phyloP scores from a whole-genome alignment of 331 rosid genomes.

The Spiraea crenata region DNA sequence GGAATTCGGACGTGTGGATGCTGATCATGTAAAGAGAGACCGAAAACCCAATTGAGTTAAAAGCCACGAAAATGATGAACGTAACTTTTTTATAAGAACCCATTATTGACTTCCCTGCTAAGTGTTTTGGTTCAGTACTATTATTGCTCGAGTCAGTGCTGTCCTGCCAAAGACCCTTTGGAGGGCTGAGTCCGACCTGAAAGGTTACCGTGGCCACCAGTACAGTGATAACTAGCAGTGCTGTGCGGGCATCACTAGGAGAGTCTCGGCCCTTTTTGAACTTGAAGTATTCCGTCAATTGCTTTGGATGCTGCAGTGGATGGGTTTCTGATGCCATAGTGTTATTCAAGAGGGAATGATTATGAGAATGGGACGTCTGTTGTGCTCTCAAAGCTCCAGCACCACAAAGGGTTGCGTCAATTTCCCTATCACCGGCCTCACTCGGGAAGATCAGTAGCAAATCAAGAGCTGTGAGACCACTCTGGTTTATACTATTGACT shows the following conservation, averaged over 20 bases:
- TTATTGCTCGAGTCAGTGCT: not conserved
- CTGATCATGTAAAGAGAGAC: constrained; percentile 28
- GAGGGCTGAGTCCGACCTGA: constrained; percentile 34
- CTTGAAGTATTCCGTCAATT: constrained; percentile 27
- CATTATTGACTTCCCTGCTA: constrained; percentile 20
- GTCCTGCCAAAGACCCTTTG: constrained; percentile 31
- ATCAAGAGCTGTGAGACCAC: constrained; percentile 32
- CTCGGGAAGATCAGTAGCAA: constrained; percentile 30
- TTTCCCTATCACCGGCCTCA: constrained; percentile 35
- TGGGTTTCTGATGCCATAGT: not conserved
- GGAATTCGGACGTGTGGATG: constrained; percentile 28
- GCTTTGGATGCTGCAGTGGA: not conserved
- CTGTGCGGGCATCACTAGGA: constrained; percentile 22
- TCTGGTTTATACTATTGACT: constrained; percentile 22
- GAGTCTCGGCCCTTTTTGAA: constrained; percentile 37
- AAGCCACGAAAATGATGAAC: not conserved
- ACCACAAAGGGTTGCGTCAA: constrained; percentile 12
- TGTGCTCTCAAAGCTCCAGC: constrained; percentile 24
- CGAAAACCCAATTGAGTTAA: constrained; percentile 29
- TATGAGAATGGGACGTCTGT: not conserved
- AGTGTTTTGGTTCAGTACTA: not conserved
- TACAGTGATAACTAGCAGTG: constrained; percentile 27
- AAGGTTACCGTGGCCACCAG: constrained; percentile 32
- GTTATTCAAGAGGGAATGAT: not conserved
- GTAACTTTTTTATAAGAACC: not conserved